Evolutionary conservation across 176 grass and related monocot species (phyloP), one percentile per base, ranked within the genome.

Genomic region (Raddia distichophylla): DNA sequence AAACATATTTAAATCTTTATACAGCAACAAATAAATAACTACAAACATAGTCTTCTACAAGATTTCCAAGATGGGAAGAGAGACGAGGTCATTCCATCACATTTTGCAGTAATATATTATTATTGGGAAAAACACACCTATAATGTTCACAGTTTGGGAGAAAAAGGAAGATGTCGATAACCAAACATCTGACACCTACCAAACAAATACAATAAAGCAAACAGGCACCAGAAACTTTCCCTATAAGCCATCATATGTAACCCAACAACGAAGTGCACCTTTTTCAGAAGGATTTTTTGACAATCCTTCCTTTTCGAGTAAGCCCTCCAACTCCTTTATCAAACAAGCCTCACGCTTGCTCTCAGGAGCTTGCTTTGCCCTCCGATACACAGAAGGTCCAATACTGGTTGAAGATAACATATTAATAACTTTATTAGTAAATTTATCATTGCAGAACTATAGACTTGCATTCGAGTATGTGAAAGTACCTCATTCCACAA

Each of bases 251-350:
- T 70, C 63, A 55, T 22, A 75, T 43, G 47, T 17, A 73, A 61
- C 51, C 42, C 27, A 60, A 85, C 12, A 94, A 47, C 52, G 46
- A 69, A 72, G 16, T 70, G 6, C 54, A 99, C 96, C 93, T 99
- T 99, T 95, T 78, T 99, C 96, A 80, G 93, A 95, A 83, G 96
- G 89, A 84, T 90, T 91, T 86, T 70, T 88, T 13, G 91, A 93
- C 56, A 99, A 82, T 70, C 96, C 93, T 93, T 99, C 96, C 79
- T 95, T 99, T 90, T 87, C 77, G 88, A 99, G 96, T 83, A 99
- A 90, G 74, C 81, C 89, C 71, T 93, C 87, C 10, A 95, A 79
- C 83, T 95, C 93, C 76, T 95, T 91, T 56, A 99, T 88, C 82
- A 99, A 88, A 34, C 71, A 67, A 18, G 84, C 85, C 62, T 95